Conservation (phyloP, 768 basidiomycete species). For the Rhodocollybia butyracea region DNA sequence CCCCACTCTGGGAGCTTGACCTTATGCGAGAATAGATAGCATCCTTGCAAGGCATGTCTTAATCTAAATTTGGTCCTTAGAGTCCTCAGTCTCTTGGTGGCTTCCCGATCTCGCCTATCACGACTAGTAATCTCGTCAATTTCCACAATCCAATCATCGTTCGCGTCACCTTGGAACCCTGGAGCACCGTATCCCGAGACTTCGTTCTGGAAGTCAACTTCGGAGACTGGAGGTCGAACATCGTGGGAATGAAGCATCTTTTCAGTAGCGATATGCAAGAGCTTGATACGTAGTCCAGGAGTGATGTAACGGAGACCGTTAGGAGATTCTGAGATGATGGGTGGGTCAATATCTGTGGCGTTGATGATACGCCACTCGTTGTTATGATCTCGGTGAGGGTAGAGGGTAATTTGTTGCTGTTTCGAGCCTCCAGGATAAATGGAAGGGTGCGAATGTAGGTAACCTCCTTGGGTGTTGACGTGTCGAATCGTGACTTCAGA, state of each 20-base stretch:
- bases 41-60: constrained; percentile 82
- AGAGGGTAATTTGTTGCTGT: constrained; percentile 99
- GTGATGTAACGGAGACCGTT: constrained; percentile 53
- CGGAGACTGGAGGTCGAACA: constrained; percentile 88
- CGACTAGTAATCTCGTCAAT: constrained; percentile 62
- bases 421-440: constrained; percentile 87
- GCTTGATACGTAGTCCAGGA: constrained; percentile 67
- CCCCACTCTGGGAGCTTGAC: constrained; percentile 98
- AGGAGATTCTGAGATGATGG: constrained; percentile 25
- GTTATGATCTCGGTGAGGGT: constrained; percentile 97
- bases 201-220: constrained; percentile 99
- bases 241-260: constrained; percentile 96
- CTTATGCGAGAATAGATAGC: constrained; percentile 97
- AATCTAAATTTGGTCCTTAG: constrained; percentile 81
- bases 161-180: constrained; percentile 83
- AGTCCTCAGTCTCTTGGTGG: constrained; percentile 70
- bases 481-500: constrained; percentile 84
- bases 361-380: constrained; percentile 90
- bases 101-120: constrained; percentile 56
- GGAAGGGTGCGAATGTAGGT: constrained; percentile 92
- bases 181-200: constrained; percentile 91
- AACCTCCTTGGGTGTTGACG: constrained; percentile 97
- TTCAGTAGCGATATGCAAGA: constrained; percentile 76
- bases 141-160: constrained; percentile 92
- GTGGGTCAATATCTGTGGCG: constrained; percentile 42